Evolutionary conservation across 371 early-diverging fungal species (phyloP).

Genomic region (Smittium culicis): DNA sequence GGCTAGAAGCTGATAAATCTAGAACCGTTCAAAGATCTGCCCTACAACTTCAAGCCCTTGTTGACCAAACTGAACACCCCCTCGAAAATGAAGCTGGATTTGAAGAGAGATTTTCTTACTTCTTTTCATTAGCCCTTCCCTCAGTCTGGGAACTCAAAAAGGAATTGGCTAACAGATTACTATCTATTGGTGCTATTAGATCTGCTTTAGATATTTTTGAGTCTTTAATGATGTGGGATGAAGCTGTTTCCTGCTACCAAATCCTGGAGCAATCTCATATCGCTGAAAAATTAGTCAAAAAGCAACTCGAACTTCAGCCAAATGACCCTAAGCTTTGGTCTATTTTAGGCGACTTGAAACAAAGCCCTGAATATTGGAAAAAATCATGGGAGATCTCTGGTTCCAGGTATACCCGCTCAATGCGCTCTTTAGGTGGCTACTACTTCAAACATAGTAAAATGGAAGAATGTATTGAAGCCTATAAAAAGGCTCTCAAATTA

Average conservation of each 20-base stretch:
- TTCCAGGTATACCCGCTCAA: slow-evolving; percentile 70
- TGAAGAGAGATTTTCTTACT: slow-evolving; percentile 61
- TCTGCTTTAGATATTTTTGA: slow-evolving; percentile 86
- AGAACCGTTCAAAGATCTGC: slow-evolving; percentile 83
- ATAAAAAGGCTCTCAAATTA: slow-evolving; percentile 62
- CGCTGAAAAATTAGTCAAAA: slow-evolving; percentile 59
- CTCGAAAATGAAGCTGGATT: slow-evolving; percentile 45
- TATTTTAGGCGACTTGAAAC: slow-evolving; percentile 72
- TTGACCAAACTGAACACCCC: slow-evolving; percentile 62
- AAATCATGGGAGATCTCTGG: slow-evolving; percentile 82
- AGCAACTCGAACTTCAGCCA: slow-evolving; percentile 42
- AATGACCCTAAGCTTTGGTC: slow-evolving; percentile 75
- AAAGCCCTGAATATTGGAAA: slow-evolving; percentile 60
- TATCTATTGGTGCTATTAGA: slow-evolving; percentile 68
- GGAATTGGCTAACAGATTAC: slow-evolving; percentile 72
- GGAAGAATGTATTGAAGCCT: slow-evolving; percentile 39
- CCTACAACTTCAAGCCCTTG: slow-evolving; percentile 84
- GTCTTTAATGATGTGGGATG: slow-evolving; percentile 87
- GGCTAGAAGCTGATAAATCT: slow-evolving; percentile 71
- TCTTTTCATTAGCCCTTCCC: slow-evolving; percentile 64
- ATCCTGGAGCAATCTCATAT: slow-evolving; percentile 65
- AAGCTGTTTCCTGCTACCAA: slow-evolving; percentile 69
- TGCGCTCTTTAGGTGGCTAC: slow-evolving; percentile 77
- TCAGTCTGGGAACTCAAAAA: slow-evolving; percentile 89
- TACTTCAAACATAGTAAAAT: slow-evolving; percentile 50